These are phyloP conservation scores for Coleophoma eucalyptorum DNA, from an alignment of 2,329 filamentous ascomycete genomes.

Conservation along the genomic window DNA sequence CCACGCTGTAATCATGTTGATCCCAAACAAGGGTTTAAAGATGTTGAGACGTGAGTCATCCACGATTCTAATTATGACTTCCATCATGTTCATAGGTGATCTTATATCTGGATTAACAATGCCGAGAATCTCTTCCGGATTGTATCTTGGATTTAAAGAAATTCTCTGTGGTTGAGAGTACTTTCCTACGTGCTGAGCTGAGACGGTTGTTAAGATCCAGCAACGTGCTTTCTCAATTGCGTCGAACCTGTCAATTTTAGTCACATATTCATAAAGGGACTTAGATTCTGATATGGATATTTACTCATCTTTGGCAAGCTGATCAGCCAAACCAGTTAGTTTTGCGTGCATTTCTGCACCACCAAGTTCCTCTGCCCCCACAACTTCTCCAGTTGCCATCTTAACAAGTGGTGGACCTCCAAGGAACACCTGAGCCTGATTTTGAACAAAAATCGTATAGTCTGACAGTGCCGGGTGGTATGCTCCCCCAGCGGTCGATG, in stretches of 20 bases:
- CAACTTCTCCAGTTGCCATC: conserved; percentile 40
- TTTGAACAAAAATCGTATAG: conserved; percentile 38
- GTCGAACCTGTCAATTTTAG: conserved; percentile 28
- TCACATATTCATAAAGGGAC: background rate
- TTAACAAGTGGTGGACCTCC: conserved; percentile 40
- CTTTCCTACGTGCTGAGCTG: background rate
- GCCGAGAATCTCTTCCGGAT: conserved; percentile 31
- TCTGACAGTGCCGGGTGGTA: conserved; percentile 37
- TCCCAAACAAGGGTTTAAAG: conserved; percentile 37
- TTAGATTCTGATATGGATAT: conserved; percentile 1
- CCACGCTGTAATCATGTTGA: conserved; percentile 32
- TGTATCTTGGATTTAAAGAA: conserved; percentile 33
- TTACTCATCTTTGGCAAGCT: conserved; percentile 37
- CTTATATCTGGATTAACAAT: conserved; percentile 35
- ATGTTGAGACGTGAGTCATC: conserved; percentile 33
- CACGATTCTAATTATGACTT: conserved; percentile 36
- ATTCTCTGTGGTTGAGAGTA: no score
- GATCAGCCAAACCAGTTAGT: conserved; percentile 37
- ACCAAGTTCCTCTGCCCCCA: conserved; percentile 36
- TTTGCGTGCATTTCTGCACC: conserved; percentile 37
- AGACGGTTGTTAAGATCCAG: conserved; percentile 23
- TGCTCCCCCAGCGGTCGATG: conserved; percentile 38
- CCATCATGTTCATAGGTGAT: conserved; percentile 32
- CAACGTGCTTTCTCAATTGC: conserved; percentile 33
- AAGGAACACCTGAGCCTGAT: conserved; percentile 39